Conservation (phyloP, 2,329 filamentous ascomycete genomes). For the Chlorencoelia australis region DNA sequence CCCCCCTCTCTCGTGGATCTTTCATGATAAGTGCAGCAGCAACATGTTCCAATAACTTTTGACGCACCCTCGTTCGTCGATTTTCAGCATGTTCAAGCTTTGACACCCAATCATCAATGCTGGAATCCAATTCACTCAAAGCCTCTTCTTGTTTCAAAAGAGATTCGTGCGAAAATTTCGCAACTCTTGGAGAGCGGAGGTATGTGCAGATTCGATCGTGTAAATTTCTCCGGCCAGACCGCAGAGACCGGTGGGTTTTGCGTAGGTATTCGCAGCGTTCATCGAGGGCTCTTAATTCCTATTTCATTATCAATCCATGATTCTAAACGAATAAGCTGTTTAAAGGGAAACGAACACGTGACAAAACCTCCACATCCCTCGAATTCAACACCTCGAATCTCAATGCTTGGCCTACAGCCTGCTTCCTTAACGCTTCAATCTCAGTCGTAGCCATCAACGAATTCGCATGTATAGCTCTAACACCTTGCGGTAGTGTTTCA, state of each 20-base stretch:
- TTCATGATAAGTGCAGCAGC: slow-evolving; percentile 53
- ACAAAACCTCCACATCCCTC: slow-evolving; percentile 54
- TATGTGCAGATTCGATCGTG: slow-evolving; percentile 71
- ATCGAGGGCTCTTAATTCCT: slow-evolving; percentile 68
- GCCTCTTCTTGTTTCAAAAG: slow-evolving; percentile 75
- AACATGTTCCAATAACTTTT: slow-evolving; percentile 74
- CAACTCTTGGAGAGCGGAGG: slow-evolving; percentile 58
- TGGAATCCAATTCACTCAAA: slow-evolving; percentile 63
- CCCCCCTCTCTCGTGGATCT: slow-evolving; percentile 17
- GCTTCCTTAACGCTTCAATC: slow-evolving; percentile 42
- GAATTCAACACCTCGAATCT: slow-evolving; percentile 54
- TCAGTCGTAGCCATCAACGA: slow-evolving; percentile 39
- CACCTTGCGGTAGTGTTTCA: slow-evolving; percentile 50
- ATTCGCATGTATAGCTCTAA: slow-evolving; percentile 41
- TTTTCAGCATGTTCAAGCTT: slow-evolving; percentile 78
- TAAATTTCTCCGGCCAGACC: slow-evolving; percentile 65
- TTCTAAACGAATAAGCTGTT: neutral
- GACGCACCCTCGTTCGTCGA: slow-evolving; percentile 60
- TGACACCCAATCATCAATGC: slow-evolving; percentile 70
- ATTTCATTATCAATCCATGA: slow-evolving; percentile 5
- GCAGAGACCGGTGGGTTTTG: slow-evolving; percentile 64
- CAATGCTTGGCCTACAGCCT: slow-evolving; percentile 51
- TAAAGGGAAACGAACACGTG: slow-evolving; percentile 38
- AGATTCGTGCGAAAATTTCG: slow-evolving; percentile 63
- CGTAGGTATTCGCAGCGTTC: slow-evolving; percentile 70